phyloP scores from a whole-genome alignment of 768 basidiomycete species.

The Candolleomyces aberdarensis region DNA sequence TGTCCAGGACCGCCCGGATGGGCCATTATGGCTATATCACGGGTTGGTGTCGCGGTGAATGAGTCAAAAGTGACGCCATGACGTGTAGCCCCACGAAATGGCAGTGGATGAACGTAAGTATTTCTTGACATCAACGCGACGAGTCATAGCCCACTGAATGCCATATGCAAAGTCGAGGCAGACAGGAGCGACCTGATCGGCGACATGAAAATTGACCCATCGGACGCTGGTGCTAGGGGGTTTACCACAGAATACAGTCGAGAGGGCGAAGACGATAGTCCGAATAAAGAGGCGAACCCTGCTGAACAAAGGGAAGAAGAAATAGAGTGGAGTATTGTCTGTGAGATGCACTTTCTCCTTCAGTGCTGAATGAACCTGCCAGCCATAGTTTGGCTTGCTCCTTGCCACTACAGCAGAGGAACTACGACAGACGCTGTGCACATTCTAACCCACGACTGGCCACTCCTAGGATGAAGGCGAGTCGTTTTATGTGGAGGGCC shows the following conservation, averaged over 20 bases:
- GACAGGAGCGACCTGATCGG: slow-evolving; percentile 60
- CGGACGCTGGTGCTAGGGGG: neutral
- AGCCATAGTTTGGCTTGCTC: slow-evolving; percentile 52
- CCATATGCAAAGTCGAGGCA: slow-evolving; percentile 50
- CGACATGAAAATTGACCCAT: slow-evolving; percentile 35
- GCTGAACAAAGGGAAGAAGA: slow-evolving; percentile 7
- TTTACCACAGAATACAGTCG: neutral
- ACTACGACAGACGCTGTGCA: slow-evolving; percentile 70
- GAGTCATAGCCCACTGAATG: slow-evolving; percentile 42
- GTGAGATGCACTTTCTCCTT: slow-evolving; percentile 30
- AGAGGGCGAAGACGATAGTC: neutral
- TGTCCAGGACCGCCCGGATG: too few relatives aligned
- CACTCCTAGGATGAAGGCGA: slow-evolving; percentile 60
- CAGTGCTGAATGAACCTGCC: slow-evolving; percentile 2
- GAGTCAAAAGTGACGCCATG: neutral
- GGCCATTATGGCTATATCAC: too few relatives aligned
- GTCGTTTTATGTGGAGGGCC: slow-evolving; percentile 39
- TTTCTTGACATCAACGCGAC: neutral
- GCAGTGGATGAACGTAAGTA: neutral
- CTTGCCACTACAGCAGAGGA: slow-evolving; percentile 61
- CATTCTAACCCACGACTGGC: slow-evolving; percentile 53
- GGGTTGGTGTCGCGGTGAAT: neutral
- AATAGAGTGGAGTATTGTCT: slow-evolving; percentile 60
- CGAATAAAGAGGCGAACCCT: neutral
- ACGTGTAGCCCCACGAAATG: neutral